Evolutionary conservation across 495 filamentous ascomycete species (phyloP).

Genomic region (Podospora tetraspora): DNA sequence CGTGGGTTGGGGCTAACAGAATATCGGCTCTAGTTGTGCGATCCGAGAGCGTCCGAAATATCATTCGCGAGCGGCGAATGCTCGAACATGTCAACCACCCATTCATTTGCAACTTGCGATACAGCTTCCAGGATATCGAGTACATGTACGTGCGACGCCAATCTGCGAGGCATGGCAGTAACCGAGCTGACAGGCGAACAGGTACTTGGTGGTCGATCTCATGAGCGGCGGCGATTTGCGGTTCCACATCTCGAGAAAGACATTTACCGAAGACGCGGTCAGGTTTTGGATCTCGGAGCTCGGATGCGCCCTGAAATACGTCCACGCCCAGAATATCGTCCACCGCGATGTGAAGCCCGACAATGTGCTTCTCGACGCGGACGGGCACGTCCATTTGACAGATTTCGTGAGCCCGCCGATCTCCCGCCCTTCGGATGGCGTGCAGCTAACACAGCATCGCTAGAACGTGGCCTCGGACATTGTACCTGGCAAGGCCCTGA

Average conservation of each 20-base stretch:
- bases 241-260: constrained; percentile 97
- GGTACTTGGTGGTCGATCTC: constrained; percentile 95
- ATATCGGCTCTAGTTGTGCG: constrained; percentile 65
- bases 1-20: constrained; percentile 2
- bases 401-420: constrained; percentile 70
- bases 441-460: constrained; percentile 18
- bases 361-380: constrained; percentile 87
- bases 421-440: constrained; percentile 4
- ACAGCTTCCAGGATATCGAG: constrained; percentile 98
- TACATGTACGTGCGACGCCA: constrained; percentile 68
- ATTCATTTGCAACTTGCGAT: constrained; percentile 96
- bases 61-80: constrained; percentile 95
- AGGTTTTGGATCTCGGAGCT: constrained; percentile 95
- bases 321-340: constrained; percentile 88
- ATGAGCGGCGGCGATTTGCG: constrained; percentile 97
- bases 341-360: constrained; percentile 97
- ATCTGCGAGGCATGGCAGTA: background rate
- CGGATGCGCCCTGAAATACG: constrained; percentile 85
- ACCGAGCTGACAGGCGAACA: constrained; percentile 34
- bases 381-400: constrained; percentile 94
- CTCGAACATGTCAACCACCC: constrained; percentile 96
- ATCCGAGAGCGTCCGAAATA: constrained; percentile 95
- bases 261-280: constrained; percentile 95
- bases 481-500: constrained; percentile 70
- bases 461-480: constrained; percentile 97